A percentile compares a stretch with the other conserved stretches of the same genome.
These are phyloP conservation scores for Moringa oleifera DNA, from an alignment of 345 rosid genomes.

Conservation along the genomic window DNA sequence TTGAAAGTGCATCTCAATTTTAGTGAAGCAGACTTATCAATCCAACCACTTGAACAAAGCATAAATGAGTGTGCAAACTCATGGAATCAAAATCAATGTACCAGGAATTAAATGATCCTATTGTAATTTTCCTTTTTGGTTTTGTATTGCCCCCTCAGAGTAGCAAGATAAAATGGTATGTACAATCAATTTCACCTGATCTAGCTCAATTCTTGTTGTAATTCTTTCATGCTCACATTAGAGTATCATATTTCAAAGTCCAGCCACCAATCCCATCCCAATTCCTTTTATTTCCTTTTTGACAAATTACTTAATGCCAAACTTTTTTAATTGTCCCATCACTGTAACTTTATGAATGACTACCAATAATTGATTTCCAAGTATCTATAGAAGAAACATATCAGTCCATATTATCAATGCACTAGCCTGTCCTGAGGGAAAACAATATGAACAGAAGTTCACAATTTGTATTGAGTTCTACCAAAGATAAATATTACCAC, in stretches of 20 bases:
- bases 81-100: background rate
- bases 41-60: background rate
- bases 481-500: background rate
- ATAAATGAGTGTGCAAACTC: background rate
- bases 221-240: background rate
- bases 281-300: too few relatives aligned
- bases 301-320: too few relatives aligned
- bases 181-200: background rate
- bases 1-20: background rate
- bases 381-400: background rate
- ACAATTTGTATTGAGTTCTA: background rate
- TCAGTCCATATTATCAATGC: conserved; percentile 1
- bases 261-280: too few relatives aligned
- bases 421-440: background rate
- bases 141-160: background rate
- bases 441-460: background rate
- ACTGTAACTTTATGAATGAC: too few relatives aligned
- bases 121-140: background rate
- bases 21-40: background rate
- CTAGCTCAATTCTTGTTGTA: background rate
- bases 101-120: background rate
- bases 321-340: too few relatives aligned
- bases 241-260: background rate
- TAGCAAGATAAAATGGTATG: background rate
- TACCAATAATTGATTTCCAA: background rate